Conservation (phyloP, 2,329 filamentous ascomycete genomes). For the Grosmannia huntii region DNA sequence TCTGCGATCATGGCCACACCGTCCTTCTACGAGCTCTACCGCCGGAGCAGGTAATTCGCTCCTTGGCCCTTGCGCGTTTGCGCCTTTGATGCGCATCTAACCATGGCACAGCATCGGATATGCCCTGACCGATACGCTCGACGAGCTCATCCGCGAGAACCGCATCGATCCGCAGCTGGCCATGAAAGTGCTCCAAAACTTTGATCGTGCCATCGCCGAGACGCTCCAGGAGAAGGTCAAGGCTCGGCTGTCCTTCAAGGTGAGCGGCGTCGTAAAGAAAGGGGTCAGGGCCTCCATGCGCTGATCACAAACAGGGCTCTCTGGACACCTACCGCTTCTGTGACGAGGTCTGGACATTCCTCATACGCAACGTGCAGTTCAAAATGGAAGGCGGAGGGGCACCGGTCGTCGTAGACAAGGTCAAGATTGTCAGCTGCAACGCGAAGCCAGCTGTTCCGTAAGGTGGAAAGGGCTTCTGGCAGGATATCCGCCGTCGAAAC, state of each 20-base stretch:
- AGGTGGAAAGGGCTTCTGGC: background rate
- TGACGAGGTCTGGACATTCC: conserved; percentile 98
- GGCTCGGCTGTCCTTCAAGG: conserved; percentile 87
- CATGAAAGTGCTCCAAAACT: conserved; percentile 95
- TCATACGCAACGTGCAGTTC: conserved; percentile 98
- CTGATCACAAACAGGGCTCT: conserved; percentile 52
- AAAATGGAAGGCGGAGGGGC: conserved; percentile 77
- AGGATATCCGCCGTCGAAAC: background rate
- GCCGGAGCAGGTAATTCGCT: conserved; percentile 77
- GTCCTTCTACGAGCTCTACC: conserved; percentile 87
- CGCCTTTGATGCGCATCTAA: conserved; percentile 1
- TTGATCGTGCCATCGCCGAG: conserved; percentile 86
- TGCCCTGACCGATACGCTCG: conserved; percentile 89
- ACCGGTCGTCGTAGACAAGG: conserved; percentile 64
- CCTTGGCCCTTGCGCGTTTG: background rate
- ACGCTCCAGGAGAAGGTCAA: conserved; percentile 88
- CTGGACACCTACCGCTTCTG: conserved; percentile 98
- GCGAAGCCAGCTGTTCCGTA: conserved; percentile 46
- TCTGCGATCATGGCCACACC: conserved; percentile 22
- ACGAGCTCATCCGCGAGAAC: conserved; percentile 87
- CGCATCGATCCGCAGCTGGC: conserved; percentile 96
- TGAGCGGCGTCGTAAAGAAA: conserved; percentile 25
- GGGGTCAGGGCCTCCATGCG: background rate
- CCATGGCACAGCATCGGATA: conserved; percentile 65
- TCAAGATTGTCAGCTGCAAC: conserved; percentile 98